These are phyloP conservation scores for Sporothrix globosa DNA, from an alignment of 2,329 filamentous ascomycete genomes.

Conservation along the genomic window DNA sequence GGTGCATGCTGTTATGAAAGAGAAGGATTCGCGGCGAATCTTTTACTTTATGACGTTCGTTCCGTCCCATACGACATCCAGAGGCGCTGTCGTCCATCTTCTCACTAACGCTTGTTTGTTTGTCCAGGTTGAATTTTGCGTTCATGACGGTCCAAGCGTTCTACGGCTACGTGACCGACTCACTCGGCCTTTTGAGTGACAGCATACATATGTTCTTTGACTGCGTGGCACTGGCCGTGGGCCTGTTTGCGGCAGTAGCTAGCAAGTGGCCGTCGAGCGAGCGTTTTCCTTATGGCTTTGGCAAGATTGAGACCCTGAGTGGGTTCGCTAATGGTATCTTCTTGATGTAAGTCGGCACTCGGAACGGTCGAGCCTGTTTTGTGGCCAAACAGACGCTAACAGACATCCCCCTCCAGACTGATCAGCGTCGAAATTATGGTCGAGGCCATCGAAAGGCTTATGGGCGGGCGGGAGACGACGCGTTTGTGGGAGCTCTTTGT, in stretches of 20 bases:
- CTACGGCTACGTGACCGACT: constrained; percentile 92
- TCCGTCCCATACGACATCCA: too few relatives aligned
- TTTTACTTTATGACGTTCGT: constrained; percentile 94
- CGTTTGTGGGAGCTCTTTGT: constrained; percentile 83
- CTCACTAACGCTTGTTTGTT: not conserved
- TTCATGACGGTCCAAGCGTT: constrained; percentile 96
- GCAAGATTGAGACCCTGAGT: constrained; percentile 93
- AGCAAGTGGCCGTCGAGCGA: constrained; percentile 94
- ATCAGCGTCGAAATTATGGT: constrained; percentile 96
- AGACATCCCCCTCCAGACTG: constrained; percentile 56
- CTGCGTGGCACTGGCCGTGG: constrained; percentile 87
- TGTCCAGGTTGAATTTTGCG: constrained; percentile 76
- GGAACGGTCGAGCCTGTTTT: not conserved
- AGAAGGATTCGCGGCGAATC: constrained; percentile 91
- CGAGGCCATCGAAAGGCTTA: constrained; percentile 85
- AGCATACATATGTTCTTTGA: constrained; percentile 99
- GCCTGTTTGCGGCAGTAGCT: constrained; percentile 87
- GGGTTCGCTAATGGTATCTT: constrained; percentile 97
- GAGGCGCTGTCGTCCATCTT: too few relatives aligned
- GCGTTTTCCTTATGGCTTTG: constrained; percentile 90
- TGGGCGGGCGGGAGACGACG: constrained; percentile 81
- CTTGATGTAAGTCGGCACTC: constrained; percentile 65
- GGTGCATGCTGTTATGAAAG: constrained; percentile 80
- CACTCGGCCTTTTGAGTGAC: constrained; percentile 90
- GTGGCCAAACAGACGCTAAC: not conserved